Evolutionary conservation across 192 early-diverging fungal species (phyloP), one percentile per base, ranked within the genome.

Genomic region (Coemansia sp.): DNA sequence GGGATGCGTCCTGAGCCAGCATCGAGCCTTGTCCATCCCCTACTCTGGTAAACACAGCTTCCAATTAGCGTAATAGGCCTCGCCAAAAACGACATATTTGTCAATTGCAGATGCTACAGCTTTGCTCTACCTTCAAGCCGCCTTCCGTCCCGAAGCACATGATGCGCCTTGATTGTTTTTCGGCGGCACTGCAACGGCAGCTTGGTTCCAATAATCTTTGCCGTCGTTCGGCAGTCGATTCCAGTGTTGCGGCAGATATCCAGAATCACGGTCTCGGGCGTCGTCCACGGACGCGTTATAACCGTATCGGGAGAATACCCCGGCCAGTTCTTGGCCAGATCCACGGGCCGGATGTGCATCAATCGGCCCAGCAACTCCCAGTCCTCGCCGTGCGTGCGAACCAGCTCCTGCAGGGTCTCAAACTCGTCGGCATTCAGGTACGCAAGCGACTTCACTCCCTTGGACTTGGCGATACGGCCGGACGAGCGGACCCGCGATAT

Each of bases 141-240:
- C 10, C 21, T n/a, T 3, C 13, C 26, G 4, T 25, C 16, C n/a
- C 14, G 11, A 5, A 43, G 5, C 1, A 37, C 21, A 11, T 20
- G 21, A 7, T 21, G 33, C 25, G 17, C 36, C 27, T 64, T 71
- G 2, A 64, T 40, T 1, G 51, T 63, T 36, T 71, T 71, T 45
- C 60, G 51, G 3, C 67, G 50, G 29, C 60, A 63, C 35, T 71
- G 67, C 25, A 63, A 51, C 16, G 67, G 67, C 21, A 71, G 51
- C 33, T 71, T 71, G 13, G 67, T 55, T 6, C 50, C 51, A 11
- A 71, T 71, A 20, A 71, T 58, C 37, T 55, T 56, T 47, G 67
- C 55, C 1, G 67, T 50, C 17, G 47, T 39, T 18, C 60, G 39
- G 33, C 60, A 64, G 42, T 38, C 22, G 14, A 71, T 59, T 25